Evolutionary conservation across 2,329 filamentous ascomycete species (phyloP), one percentile per base, ranked within the genome.

Genomic region (Malbranchea zuffiana): DNA sequence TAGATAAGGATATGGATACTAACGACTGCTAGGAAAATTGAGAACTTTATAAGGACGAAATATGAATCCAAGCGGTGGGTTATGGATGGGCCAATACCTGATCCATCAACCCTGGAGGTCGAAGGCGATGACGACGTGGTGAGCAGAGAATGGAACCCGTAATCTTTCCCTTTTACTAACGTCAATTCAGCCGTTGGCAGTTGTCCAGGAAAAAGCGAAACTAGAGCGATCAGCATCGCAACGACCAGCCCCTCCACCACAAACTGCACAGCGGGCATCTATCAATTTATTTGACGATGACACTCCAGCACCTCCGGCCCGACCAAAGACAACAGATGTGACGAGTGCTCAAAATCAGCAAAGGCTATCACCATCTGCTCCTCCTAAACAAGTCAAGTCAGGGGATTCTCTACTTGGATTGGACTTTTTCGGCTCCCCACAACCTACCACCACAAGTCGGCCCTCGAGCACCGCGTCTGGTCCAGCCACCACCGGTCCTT

Each of bases 41-140:
- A 98, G 72, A 98, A 96, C 69, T 98, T 98, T 56, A 96, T 98
- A 52, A 79, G 90, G 48, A 98, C 92, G 39, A 98, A 98, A 63
- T 98, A 98, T 62, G 90, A 98, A 60, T 82, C 90, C 37, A 96
- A 94, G 74, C 74, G 92, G 65, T 98, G 90, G 90, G 82, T 86
- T n/a, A 96, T 96, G 87, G 90, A 98, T 43, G 90, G 90, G 1
- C 78, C 78, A 4, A 88, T 92, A 56, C 92, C 92, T 4, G 86
- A 96, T 56, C 90, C 92, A n/a, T 72, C 83, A 3, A 83, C 82
- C 1, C 64, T 98, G 35, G 85, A 92, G 56, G 76, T 67, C 10
- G 82, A 85, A 11, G 86, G 78, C 37, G 88, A 95, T 52, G 86
- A 94, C 49, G 86, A 96, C 58, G 66, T 78, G 54, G 71, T 75